Evolutionary conservation across 805 yeast genomes (phyloP).

Genomic region (Ogataea allantospora): DNA sequence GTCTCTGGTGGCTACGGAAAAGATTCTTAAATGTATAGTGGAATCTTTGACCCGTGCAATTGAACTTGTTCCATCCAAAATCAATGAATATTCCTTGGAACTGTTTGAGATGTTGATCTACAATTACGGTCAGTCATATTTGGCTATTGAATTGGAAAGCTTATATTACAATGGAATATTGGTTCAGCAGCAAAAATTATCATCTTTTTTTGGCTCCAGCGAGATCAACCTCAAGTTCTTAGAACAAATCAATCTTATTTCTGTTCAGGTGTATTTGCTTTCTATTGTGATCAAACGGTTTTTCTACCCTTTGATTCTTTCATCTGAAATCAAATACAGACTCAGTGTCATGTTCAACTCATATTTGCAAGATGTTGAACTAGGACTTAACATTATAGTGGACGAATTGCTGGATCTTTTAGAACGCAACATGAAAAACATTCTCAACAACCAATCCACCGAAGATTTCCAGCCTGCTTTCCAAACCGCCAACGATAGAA

Average conservation of each 20-base stretch:
- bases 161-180: conserved; percentile 42
- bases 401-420: conserved; percentile 55
- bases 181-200: conserved; percentile 27
- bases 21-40: conserved; percentile 63
- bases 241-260: conserved; percentile 25
- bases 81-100: conserved; percentile 62
- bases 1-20: conserved; percentile 52
- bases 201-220: conserved; percentile 27
- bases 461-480: conserved; percentile 56
- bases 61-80: conserved; percentile 64
- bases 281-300: conserved; percentile 74
- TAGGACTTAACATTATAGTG: conserved; percentile 61
- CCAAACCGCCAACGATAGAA: conserved; percentile 45
- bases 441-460: conserved; percentile 60
- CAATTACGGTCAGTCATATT: conserved; percentile 70
- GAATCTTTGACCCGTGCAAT: conserved; percentile 77
- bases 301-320: conserved; percentile 64
- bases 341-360: conserved; percentile 25
- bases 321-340: conserved; percentile 16
- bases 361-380: conserved; percentile 43
- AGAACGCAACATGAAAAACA: conserved; percentile 46
- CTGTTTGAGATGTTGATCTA: conserved; percentile 63
- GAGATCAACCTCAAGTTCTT: conserved; percentile 22
- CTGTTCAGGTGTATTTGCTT: conserved; percentile 48
- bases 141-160: conserved; percentile 73